Evolutionary conservation across 345 rosid genomes (phyloP).

Genomic region (Gossypium thurberi): DNA sequence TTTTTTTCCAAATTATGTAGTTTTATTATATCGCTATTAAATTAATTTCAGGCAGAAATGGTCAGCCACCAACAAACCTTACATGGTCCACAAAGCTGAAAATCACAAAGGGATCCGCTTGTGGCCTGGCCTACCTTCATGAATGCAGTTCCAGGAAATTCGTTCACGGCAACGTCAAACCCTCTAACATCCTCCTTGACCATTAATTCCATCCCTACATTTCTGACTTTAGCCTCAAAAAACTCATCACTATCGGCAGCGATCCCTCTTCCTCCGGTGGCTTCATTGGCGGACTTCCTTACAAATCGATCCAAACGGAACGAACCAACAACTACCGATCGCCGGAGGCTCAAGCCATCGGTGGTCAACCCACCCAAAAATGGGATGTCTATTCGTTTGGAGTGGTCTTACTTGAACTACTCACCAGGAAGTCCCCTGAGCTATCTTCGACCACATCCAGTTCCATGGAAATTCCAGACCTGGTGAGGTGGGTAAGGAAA

Average conservation of each 20-base stretch:
- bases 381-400: conserved; percentile 92
- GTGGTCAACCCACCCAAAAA: conserved; percentile 56
- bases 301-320: conserved; percentile 53
- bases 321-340: conserved; percentile 62
- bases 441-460: conserved; percentile 62
- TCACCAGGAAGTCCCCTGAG: conserved; percentile 83
- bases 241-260: conserved; percentile 63
- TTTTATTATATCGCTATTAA: background rate
- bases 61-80: conserved; percentile 65
- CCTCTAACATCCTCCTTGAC: conserved; percentile 86
- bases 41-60: conserved; percentile 53
- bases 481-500: conserved; percentile 86
- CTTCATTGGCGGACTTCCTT: conserved; percentile 73
- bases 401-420: conserved; percentile 68
- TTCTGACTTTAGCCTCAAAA: conserved; percentile 77
- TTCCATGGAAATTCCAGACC: conserved; percentile 63
- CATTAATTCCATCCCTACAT: conserved; percentile 59
- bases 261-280: conserved; percentile 54
- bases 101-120: conserved; percentile 80
- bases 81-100: conserved; percentile 82
- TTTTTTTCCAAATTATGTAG: no score
- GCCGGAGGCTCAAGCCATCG: conserved; percentile 70
- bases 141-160: conserved; percentile 94
- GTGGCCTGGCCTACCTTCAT: conserved; percentile 90
- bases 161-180: conserved; percentile 82